Percentiles rank a stretch among this genome's conserved stretches.
Conservation (phyloP, 768 basidiomycete genomes). For the Kwoniella sp. region DNA sequence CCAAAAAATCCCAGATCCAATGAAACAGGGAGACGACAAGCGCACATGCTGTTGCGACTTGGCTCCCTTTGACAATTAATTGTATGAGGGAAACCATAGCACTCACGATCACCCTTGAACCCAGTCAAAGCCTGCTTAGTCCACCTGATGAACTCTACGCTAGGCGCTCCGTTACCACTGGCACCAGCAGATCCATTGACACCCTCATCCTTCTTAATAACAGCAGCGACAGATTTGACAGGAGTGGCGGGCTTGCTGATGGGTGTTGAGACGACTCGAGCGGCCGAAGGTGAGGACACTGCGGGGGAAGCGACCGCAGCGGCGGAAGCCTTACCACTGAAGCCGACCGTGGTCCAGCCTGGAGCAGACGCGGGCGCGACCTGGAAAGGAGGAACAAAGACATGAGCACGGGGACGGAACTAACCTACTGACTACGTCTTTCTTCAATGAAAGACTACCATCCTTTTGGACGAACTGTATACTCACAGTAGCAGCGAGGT, state of each 20-base stretch:
- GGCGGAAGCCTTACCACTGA: slow-evolving; percentile 62
- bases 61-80: too few species aligned
- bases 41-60: too few species aligned
- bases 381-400: background rate
- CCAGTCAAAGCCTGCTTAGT: slow-evolving; percentile 77
- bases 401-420: too few species aligned
- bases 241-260: slow-evolving; percentile 55
- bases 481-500: slow-evolving; percentile 64
- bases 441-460: background rate
- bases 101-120: slow-evolving; percentile 72
- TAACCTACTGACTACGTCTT: too few species aligned
- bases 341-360: slow-evolving; percentile 85
- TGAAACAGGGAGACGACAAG: too few species aligned
- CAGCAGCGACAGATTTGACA: slow-evolving; percentile 48
- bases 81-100: background rate
- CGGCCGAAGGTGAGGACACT: slow-evolving; percentile 52
- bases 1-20: too few species aligned
- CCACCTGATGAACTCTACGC: slow-evolving; percentile 92
- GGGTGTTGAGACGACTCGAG: slow-evolving; percentile 13
- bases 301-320: slow-evolving; percentile 27
- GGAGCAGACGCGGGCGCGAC: slow-evolving; percentile 56
- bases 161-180: slow-evolving; percentile 72
- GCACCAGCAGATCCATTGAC: slow-evolving; percentile 57
- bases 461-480: background rate
- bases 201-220: slow-evolving; percentile 51